Percentiles rank a stretch among this genome's conserved stretches.
These are phyloP conservation scores for Irpex lacteus DNA, from an alignment of 1,284 basidiomycete species.

Conservation along the genomic window DNA sequence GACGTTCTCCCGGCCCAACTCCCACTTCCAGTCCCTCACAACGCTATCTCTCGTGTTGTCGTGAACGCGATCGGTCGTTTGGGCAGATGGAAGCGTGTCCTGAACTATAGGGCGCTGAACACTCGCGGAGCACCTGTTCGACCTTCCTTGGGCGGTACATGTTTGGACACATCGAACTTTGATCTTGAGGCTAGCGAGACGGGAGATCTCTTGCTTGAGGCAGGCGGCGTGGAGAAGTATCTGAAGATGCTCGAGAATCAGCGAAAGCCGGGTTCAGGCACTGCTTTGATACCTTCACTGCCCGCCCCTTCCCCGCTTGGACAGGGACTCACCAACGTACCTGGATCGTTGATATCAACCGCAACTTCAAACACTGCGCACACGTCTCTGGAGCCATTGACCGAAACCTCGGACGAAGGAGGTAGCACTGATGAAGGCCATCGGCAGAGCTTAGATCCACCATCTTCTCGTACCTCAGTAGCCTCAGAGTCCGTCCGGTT, in stretches of 20 bases:
- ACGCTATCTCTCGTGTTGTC: constrained; percentile 69
- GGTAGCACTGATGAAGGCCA: neutral
- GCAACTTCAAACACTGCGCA: neutral
- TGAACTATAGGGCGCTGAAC: constrained; percentile 48
- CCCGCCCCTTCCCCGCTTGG: constrained; percentile 14
- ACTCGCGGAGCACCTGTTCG: constrained; percentile 23
- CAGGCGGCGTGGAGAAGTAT: constrained; percentile 65
- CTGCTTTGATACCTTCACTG: constrained; percentile 4
- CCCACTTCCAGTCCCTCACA: constrained; percentile 55
- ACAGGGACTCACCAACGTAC: neutral
- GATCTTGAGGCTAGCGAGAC: constrained; percentile 60
- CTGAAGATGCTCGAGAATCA: constrained; percentile 53
- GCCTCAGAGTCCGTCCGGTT: constrained; percentile 1
- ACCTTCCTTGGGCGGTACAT: constrained; percentile 35
- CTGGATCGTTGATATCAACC: neutral
- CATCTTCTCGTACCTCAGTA: constrained; percentile 1
- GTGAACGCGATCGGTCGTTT: constrained; percentile 80
- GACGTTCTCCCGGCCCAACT: constrained; percentile 28
- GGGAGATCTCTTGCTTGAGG: constrained; percentile 55
- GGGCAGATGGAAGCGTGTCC: constrained; percentile 77
- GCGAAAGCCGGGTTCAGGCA: neutral
- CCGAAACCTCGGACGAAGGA: constrained; percentile 9
- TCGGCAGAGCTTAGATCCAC: neutral
- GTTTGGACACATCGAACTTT: constrained; percentile 61
- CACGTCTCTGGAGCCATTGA: constrained; percentile 7